Conservation (phyloP, 768 basidiomycete species). For the Cyathus striatus region DNA sequence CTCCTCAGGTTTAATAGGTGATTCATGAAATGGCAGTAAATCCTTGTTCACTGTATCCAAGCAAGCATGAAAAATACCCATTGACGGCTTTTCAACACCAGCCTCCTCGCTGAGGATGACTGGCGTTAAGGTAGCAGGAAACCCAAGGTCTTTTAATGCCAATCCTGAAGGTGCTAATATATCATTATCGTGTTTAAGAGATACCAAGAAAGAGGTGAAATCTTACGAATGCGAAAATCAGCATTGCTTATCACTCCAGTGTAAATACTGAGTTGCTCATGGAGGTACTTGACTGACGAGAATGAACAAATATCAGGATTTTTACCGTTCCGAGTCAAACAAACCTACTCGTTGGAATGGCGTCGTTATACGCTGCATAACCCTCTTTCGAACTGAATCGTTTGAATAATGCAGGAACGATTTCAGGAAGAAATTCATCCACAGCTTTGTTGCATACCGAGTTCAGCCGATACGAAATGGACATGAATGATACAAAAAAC, state of each 20-base stretch:
- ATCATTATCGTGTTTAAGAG: conserved; percentile 1
- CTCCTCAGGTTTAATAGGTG: conserved; percentile 29
- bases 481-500: conserved; percentile 5
- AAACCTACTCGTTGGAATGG: conserved; percentile 22
- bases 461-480: background rate
- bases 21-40: conserved; percentile 7
- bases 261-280: conserved; percentile 32
- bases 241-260: conserved; percentile 70
- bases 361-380: conserved; percentile 39
- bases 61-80: conserved; percentile 50
- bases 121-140: conserved; percentile 43
- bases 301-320: conserved; percentile 3
- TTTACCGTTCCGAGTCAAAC: background rate
- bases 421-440: conserved; percentile 43
- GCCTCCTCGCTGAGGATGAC: conserved; percentile 69
- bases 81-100: conserved; percentile 63
- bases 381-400: conserved; percentile 70
- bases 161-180: conserved; percentile 22
- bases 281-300: conserved; percentile 39
- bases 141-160: conserved; percentile 56
- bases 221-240: conserved; percentile 67
- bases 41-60: conserved; percentile 25
- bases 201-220: conserved; percentile 3
- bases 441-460: conserved; percentile 35
- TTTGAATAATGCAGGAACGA: conserved; percentile 56